Evolutionary conservation across 2,329 filamentous ascomycete genomes (phyloP).

Genomic region (Aspergillus fumigatiaffinis): DNA sequence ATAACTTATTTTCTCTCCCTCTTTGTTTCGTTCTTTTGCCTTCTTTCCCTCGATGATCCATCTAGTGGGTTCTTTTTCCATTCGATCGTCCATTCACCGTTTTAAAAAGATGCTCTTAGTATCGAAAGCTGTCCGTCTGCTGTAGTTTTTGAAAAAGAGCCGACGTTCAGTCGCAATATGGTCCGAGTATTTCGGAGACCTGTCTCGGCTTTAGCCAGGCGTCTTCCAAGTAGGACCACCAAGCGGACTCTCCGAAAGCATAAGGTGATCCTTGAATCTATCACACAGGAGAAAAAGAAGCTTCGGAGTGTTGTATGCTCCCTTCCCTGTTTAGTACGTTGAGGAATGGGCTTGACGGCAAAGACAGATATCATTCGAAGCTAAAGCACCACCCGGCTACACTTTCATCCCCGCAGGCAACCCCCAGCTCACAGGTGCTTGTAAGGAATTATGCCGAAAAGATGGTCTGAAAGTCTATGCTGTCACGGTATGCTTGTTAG

Average conservation of each 20-base stretch:
- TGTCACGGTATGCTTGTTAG: constrained; percentile 52
- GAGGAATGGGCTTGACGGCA: constrained; percentile 29
- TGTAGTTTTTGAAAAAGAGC: constrained; percentile 17
- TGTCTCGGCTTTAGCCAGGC: constrained; percentile 31
- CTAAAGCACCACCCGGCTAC: constrained; percentile 56
- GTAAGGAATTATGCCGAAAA: constrained; percentile 58
- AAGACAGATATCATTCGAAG: constrained; percentile 51
- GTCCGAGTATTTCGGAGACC: constrained; percentile 34
- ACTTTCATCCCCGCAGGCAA: constrained; percentile 59
- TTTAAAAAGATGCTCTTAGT: constrained; percentile 16
- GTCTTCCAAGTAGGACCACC: constrained; percentile 28
- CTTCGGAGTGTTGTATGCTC: constrained; percentile 50
- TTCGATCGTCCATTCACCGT: constrained; percentile 1
- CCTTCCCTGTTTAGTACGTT: constrained; percentile 3
- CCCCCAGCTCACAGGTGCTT: constrained; percentile 55
- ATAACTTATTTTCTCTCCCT: constrained; percentile 1
- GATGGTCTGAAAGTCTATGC: constrained; percentile 53
- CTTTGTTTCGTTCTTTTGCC: not conserved
- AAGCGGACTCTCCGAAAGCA: constrained; percentile 42
- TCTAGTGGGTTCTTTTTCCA: not conserved
- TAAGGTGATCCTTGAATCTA: constrained; percentile 56
- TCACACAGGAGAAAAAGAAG: constrained; percentile 59
- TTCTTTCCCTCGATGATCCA: constrained; percentile 1
- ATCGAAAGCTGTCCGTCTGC: constrained; percentile 12
- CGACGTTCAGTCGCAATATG: constrained; percentile 26